Evolutionary conservation across 225 moss, liverwort and hornwort species (phyloP).

Genomic region (Antitrichia curtipendula): DNA sequence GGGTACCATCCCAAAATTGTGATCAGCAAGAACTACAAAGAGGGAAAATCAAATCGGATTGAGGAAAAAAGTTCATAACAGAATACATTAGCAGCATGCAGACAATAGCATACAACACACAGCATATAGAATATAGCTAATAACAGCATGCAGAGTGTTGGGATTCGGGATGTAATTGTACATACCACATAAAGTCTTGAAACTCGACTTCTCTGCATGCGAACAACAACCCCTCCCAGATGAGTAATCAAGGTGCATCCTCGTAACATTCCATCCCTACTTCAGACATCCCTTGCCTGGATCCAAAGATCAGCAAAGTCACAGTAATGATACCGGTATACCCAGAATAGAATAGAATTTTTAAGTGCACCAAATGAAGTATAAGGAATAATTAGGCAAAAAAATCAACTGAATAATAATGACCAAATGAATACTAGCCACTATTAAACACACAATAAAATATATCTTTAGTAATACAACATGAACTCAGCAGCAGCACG

Average conservation of each 20-base stretch:
- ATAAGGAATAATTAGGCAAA: not conserved
- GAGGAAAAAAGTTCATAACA: not conserved
- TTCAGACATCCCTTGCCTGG: constrained; percentile 8
- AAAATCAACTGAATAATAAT: not conserved
- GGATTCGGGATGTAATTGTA: not conserved
- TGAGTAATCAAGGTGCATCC: constrained; percentile 22
- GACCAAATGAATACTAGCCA: not conserved
- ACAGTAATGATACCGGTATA: not conserved
- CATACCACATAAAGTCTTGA: constrained; percentile 86
- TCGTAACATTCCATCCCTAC: constrained; percentile 3
- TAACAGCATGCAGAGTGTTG: not conserved
- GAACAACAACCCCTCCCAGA: constrained; percentile 20
- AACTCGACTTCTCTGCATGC: constrained; percentile 77
- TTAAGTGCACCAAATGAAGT: not conserved
- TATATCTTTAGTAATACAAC: not conserved
- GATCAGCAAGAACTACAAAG: not conserved
- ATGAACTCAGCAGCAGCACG: not conserved
- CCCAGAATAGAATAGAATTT: not conserved
- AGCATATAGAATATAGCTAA: not conserved
- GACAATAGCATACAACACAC: not conserved
- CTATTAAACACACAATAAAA: not conserved
- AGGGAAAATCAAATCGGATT: not conserved
- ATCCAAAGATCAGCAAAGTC: not conserved
- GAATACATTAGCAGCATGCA: not conserved
- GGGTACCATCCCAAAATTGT: not conserved